phyloP scores from a whole-genome alignment of 2,329 filamentous ascomycete species.

The Xylariaceae sp. region DNA sequence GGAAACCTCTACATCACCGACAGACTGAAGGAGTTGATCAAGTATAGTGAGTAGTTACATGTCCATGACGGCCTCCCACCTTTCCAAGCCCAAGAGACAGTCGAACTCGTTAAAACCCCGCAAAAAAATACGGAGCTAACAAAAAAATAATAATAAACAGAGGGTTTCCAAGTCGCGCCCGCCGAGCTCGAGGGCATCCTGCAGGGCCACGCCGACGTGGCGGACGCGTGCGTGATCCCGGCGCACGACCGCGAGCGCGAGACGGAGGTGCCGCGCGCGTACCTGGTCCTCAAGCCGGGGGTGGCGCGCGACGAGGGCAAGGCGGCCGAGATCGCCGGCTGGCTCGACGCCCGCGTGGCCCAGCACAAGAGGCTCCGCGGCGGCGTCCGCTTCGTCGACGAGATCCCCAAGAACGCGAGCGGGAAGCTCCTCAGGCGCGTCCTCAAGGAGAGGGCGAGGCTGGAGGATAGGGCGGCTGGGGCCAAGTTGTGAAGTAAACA shows the following conservation, averaged over 20 bases:
- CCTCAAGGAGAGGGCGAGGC: slow-evolving; percentile 42
- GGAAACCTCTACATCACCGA: slow-evolving; percentile 90
- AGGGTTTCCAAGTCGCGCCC: slow-evolving; percentile 66
- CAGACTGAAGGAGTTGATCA: slow-evolving; percentile 65
- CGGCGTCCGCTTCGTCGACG: slow-evolving; percentile 43
- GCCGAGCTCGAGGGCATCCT: slow-evolving; percentile 55
- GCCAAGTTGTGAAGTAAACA: slow-evolving; percentile 25
- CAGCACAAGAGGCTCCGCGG: slow-evolving; percentile 36
- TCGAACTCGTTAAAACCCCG: no score
- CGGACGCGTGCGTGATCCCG: slow-evolving; percentile 59
- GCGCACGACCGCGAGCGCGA: slow-evolving; percentile 55
- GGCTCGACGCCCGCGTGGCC: slow-evolving; percentile 35
- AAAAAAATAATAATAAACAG: slow-evolving; percentile 33
- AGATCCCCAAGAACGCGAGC: slow-evolving; percentile 58
- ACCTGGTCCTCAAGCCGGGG: slow-evolving; percentile 47
- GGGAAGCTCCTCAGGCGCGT: slow-evolving; percentile 59
- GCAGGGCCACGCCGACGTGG: slow-evolving; percentile 38
- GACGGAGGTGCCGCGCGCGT: slow-evolving; percentile 64
- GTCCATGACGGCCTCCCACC: no score
- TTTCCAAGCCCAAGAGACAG: no score
- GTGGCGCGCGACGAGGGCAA: slow-evolving; percentile 33
- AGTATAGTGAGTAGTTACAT: slow-evolving; percentile 43
- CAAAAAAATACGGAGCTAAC: neutral
- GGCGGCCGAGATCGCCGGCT: slow-evolving; percentile 35
- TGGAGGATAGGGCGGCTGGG: slow-evolving; percentile 26